These are phyloP conservation scores for Mastigamoeba balamuthi DNA, from an alignment of 78 protist genomes.

Conservation along the genomic window DNA sequence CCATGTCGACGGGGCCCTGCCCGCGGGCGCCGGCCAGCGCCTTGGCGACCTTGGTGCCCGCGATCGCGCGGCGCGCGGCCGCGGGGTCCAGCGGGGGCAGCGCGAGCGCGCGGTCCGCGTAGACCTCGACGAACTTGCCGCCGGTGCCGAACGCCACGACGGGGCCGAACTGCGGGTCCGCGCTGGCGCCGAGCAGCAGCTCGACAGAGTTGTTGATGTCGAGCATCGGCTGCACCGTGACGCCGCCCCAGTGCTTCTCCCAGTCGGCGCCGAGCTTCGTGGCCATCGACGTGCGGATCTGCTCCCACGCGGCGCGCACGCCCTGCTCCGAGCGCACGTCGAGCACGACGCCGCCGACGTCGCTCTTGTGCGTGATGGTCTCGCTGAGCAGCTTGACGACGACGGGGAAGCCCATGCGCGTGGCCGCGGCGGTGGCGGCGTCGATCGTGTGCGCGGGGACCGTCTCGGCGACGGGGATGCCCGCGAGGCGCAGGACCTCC, in stretches of 20 bases:
- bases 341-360: not conserved
- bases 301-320: not conserved
- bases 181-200: not conserved
- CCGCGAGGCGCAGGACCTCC: not conserved
- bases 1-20: not conserved
- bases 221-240: not conserved
- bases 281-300: not conserved
- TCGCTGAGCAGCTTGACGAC: not conserved
- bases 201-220: not conserved
- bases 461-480: not conserved
- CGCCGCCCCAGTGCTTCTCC: not conserved
- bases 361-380: not conserved
- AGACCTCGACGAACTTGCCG: not conserved
- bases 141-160: not conserved
- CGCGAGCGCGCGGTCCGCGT: not conserved
- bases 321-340: not conserved
- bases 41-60: not conserved
- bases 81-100: not conserved
- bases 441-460: not conserved
- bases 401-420: not conserved
- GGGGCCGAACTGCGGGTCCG: not conserved
- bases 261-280: not conserved
- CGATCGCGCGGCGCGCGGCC: not conserved
- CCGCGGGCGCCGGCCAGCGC: not conserved
- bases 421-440: not conserved